These are phyloP conservation scores for Marasmius sp. DNA, from an alignment of 1,284 basidiomycete species.

Conservation along the genomic window DNA sequence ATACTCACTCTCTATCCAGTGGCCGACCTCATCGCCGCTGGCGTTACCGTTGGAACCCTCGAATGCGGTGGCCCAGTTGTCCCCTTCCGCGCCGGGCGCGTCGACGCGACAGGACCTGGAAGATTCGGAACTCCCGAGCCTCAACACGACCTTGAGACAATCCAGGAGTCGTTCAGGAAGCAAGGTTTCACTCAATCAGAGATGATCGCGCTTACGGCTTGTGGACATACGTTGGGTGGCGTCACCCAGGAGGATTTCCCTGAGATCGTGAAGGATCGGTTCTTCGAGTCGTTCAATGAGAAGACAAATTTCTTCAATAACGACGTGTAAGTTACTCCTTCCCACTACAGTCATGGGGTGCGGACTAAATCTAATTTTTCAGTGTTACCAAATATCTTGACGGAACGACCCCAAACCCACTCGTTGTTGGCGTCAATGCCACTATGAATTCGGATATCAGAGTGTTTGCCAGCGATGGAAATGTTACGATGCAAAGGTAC, in stretches of 20 bases:
- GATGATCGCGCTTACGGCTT: constrained; percentile 44
- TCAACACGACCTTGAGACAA: constrained; percentile 30
- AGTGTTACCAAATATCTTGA: constrained; percentile 38
- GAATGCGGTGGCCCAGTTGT: constrained; percentile 40
- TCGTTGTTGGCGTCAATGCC: constrained; percentile 33
- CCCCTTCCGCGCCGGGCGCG: constrained; percentile 35
- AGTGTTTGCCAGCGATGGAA: constrained; percentile 35
- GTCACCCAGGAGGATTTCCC: constrained; percentile 39
- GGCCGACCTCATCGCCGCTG: constrained; percentile 37
- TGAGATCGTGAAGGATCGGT: background rate
- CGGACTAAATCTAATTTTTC: background rate
- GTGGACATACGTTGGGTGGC: constrained; percentile 36
- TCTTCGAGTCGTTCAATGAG: constrained; percentile 21
- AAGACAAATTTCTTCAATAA: constrained; percentile 30
- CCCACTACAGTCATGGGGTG: background rate
- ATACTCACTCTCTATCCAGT: constrained; percentile 19
- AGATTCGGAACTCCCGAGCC: constrained; percentile 33
- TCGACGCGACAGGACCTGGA: constrained; percentile 33
- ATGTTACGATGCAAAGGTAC: constrained; percentile 36
- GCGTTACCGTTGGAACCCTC: constrained; percentile 29
- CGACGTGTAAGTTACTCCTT: constrained; percentile 9
- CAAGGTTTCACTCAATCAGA: constrained; percentile 37
- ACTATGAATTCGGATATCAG: constrained; percentile 37
- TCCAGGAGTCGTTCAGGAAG: constrained; percentile 32
- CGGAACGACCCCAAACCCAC: constrained; percentile 32